Evolutionary conservation across 305 asterid genomes (phyloP).

Genomic region (Solanum hybrid): DNA sequence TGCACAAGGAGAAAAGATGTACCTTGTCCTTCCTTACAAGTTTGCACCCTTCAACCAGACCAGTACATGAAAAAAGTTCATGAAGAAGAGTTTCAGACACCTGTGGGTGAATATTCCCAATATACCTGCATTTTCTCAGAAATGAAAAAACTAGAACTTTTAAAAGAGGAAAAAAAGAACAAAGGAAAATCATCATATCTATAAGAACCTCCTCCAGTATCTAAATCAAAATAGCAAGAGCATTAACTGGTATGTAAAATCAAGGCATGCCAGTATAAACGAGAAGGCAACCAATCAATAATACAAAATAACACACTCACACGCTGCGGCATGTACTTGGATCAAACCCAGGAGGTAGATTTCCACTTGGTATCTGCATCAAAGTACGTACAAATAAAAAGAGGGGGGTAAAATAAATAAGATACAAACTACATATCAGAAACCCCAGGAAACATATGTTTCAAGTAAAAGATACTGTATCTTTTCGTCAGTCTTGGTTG

Average conservation of each 20-base stretch:
- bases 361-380: conserved; percentile 59
- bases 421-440: not conserved
- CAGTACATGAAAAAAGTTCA: conserved; percentile 75
- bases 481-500: not conserved
- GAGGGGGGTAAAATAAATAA: not conserved
- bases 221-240: not conserved
- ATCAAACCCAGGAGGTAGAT: conserved; percentile 94
- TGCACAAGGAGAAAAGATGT: not conserved
- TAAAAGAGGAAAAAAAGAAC: not conserved
- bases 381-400: not conserved
- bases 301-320: conserved; percentile 51
- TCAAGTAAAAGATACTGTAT: not conserved
- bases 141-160: conserved; percentile 8
- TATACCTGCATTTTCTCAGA: conserved; percentile 66
- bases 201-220: conserved; percentile 17
- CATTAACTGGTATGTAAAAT: not conserved
- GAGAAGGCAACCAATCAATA: not conserved
- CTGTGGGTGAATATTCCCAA: conserved; percentile 76
- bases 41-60: conserved; percentile 85
- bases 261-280: not conserved
- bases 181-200: conserved; percentile 9
- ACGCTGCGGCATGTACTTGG: conserved; percentile 95
- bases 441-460: not conserved
- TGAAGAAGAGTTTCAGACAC: conserved; percentile 85
- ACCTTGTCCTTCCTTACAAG: conserved; percentile 92